Evolutionary conservation across 148 eudicot species (phyloP), one percentile per base, ranked within the genome.

Genomic region (Nepenthes gracilis): DNA sequence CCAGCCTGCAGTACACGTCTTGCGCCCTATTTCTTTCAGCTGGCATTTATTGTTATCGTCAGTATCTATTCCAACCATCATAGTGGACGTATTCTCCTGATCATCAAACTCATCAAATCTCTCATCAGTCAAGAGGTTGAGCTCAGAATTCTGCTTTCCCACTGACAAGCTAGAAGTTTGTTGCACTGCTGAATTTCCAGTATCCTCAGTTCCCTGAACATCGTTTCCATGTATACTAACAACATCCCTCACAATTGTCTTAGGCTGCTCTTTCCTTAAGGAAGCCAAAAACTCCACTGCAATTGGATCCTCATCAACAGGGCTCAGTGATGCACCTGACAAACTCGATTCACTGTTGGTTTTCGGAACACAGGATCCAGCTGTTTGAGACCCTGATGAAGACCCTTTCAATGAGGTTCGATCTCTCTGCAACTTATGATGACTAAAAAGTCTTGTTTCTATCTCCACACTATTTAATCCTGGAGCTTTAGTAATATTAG

Each of bases 1-100:
- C 97, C 97, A 92, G 37, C 96, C 94, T 33, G 80, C 94, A 2
- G 94, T 87, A 36, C 90, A 64, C 34, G 79, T 70, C 77, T 88
- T 92, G 47, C 67, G 59, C 35, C 97, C 96, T 55, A 92, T 64
- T 49, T 80, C 84, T 45, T 74, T 82, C 47, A 88, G 61, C 83
- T 80, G 77, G 59, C 69, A 72, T 8, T 57, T 45, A 11, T 43
- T 65, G 47, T 67, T 57, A 45, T 92, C 88, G 14, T 82, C 90
- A 38, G 59, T 64, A 43, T 85, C 96, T 54, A 74, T 86, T 34
- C 75, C 96, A 37, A 63, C 62, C 1, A 71, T 43, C 82, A 78
- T 74, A 5, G 64, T 55, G 4, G 79, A 72, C 70, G 40, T 73
- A 49, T 65, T 85, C 75, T 82, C 88, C 58, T 83, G 81, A n/a